A percentile compares a stretch with the other conserved stretches of the same genome.
These are phyloP conservation scores for Samsoniella hepiali DNA, from an alignment of 2,329 filamentous ascomycete genomes.

Conservation along the genomic window DNA sequence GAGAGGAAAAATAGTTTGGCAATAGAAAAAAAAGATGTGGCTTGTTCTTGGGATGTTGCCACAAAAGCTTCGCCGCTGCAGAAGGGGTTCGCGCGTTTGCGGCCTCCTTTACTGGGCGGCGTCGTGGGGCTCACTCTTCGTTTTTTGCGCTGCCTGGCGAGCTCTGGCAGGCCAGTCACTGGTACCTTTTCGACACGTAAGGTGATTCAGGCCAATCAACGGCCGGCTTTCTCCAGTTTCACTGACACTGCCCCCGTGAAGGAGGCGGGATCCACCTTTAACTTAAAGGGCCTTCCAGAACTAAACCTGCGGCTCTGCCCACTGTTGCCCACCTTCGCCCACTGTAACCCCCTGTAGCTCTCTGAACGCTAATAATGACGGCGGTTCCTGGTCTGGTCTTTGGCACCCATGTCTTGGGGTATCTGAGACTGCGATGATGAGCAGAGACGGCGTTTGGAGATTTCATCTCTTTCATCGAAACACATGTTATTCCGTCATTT, in stretches of 20 bases:
- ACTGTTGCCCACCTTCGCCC: background rate
- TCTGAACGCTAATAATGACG: background rate
- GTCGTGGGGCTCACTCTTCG: conserved; percentile 7
- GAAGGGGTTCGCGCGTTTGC: conserved; percentile 18
- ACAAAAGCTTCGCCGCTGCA: conserved; percentile 9
- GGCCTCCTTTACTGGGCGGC: conserved; percentile 14
- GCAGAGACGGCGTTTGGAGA: background rate
- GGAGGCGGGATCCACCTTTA: background rate
- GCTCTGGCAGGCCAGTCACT: background rate
- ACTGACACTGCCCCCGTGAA: conserved; percentile 1
- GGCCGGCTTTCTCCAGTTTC: background rate
- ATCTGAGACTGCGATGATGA: background rate
- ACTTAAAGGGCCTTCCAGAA: background rate
- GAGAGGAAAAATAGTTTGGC: background rate
- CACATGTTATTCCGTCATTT: too few species aligned
- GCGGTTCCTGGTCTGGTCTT: background rate
- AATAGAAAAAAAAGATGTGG: background rate
- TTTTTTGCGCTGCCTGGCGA: background rate
- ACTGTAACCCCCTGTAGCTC: background rate
- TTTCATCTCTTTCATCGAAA: too few species aligned
- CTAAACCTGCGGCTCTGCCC: background rate
- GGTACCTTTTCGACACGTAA: conserved; percentile 17
- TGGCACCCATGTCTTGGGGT: background rate
- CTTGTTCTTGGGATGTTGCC: conserved; percentile 18
- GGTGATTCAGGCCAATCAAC: conserved; percentile 7